phyloP scores from a whole-genome alignment of 495 filamentous ascomycete species.

The Aspergillus baeticus region DNA sequence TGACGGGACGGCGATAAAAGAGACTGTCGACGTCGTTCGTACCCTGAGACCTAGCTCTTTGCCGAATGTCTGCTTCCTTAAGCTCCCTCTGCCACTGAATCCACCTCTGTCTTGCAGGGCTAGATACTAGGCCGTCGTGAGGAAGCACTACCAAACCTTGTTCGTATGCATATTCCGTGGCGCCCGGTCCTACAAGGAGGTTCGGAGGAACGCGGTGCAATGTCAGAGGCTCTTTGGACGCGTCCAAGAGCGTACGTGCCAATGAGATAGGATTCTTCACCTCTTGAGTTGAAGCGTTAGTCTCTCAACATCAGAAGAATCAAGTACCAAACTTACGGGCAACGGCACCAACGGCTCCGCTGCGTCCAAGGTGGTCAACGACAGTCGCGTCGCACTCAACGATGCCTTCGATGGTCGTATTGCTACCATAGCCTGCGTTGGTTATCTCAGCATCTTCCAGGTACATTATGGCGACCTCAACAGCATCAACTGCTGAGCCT shows the following conservation, averaged over 20 bases:
- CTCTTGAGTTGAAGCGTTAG: conserved; percentile 49
- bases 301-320: neutral
- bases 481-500: conserved; percentile 81
- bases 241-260: conserved; percentile 78
- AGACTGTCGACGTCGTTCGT: conserved; percentile 18
- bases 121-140: conserved; percentile 72
- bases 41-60: conserved; percentile 12
- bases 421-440: conserved; percentile 94
- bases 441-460: conserved; percentile 94
- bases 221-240: conserved; percentile 67
- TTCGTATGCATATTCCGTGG: conserved; percentile 78
- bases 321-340: conserved; percentile 58
- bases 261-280: conserved; percentile 89
- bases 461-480: conserved; percentile 81
- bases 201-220: conserved; percentile 90
- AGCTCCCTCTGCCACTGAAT: conserved; percentile 75
- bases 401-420: conserved; percentile 81
- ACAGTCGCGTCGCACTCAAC: conserved; percentile 95
- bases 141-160: conserved; percentile 67
- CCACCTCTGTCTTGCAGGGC: conserved; percentile 70
- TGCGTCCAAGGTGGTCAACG: conserved; percentile 85
- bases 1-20: conserved; percentile 20
- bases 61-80: conserved; percentile 43
- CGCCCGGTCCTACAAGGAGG: conserved; percentile 80
- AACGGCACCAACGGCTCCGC: conserved; percentile 89